Percentiles rank a stretch among this genome's conserved stretches.
phyloP scores from a whole-genome alignment of 306 rosid genomes.

The Sophora flavescens region DNA sequence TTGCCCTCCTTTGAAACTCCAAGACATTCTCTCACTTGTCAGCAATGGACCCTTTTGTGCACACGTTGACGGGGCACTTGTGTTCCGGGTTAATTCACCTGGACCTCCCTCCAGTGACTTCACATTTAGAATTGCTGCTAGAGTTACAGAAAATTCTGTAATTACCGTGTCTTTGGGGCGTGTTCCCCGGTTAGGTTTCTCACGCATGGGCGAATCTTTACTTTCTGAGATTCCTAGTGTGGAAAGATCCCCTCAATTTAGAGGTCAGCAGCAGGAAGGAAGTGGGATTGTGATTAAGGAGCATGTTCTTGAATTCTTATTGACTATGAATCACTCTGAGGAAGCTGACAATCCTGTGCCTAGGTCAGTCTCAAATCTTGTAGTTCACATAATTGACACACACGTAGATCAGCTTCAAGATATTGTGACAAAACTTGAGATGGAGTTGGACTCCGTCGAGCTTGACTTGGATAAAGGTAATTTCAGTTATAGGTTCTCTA shows the following conservation, averaged over 20 bases:
- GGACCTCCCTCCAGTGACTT: constrained; percentile 90
- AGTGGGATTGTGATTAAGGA: constrained; percentile 79
- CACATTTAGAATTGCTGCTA: constrained; percentile 90
- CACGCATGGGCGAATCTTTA: constrained; percentile 76
- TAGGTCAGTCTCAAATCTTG: constrained; percentile 79
- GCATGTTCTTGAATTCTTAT: constrained; percentile 93
- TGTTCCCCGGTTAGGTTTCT: constrained; percentile 94
- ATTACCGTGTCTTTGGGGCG: constrained; percentile 92
- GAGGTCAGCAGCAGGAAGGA: constrained; percentile 66
- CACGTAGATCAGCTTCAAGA: constrained; percentile 97
- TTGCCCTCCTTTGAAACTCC: constrained; percentile 96
- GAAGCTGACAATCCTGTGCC: constrained; percentile 98
- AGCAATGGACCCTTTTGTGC: constrained; percentile 99
- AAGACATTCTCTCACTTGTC: constrained; percentile 95
- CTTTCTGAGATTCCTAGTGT: constrained; percentile 92
- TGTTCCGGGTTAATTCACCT: constrained; percentile 93
- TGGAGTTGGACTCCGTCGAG: constrained; percentile 91
- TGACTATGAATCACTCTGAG: constrained; percentile 98
- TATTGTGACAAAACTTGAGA: constrained; percentile 89
- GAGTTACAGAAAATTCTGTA: constrained; percentile 81
- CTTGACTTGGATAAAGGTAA: constrained; percentile 89
- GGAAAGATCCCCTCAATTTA: constrained; percentile 61
- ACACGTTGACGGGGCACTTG: constrained; percentile 91
- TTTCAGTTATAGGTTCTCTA: constrained; percentile 9
- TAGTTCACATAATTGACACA: constrained; percentile 90